Conservation (phyloP, 148 eudicot genomes). For the Fagopyrum esculentum region DNA sequence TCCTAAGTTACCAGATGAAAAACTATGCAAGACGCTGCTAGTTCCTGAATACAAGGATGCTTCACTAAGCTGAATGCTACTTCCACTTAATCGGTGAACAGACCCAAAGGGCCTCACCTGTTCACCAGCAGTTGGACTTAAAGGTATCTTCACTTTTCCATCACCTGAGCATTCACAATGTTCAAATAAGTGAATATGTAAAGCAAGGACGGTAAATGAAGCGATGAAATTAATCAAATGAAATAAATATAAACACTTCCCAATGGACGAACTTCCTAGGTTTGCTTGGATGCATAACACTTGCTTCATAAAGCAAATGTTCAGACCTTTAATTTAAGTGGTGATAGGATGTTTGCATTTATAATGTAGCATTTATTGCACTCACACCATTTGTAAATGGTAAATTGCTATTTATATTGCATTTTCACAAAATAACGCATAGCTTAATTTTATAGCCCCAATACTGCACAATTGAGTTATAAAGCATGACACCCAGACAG, state of each 20-base stretch:
- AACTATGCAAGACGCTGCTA: slow-evolving; percentile 73
- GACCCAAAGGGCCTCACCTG: slow-evolving; percentile 52
- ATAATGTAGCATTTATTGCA: no score
- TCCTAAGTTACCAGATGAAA: slow-evolving; percentile 84
- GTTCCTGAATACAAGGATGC: slow-evolving; percentile 51
- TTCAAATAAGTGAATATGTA: neutral
- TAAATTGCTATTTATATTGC: no score
- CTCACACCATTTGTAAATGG: no score
- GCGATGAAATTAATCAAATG: neutral
- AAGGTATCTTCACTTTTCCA: slow-evolving; percentile 72
- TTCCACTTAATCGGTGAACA: slow-evolving; percentile 39
- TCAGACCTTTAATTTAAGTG: no score
- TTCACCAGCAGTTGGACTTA: slow-evolving; percentile 70
- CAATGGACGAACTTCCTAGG: neutral
- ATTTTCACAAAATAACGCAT: no score
- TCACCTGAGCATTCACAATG: slow-evolving; percentile 42
- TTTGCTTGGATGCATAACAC: no score
- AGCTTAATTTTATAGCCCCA: no score
- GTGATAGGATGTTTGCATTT: no score
- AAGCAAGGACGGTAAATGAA: neutral
- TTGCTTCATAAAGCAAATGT: no score
- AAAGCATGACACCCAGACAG: no score
- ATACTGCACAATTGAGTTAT: no score
- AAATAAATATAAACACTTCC: neutral
- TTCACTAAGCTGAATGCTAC: slow-evolving; percentile 65